phyloP scores from a whole-genome alignment of 2,329 filamentous ascomycete genomes.

The Grosmannia serpens region DNA sequence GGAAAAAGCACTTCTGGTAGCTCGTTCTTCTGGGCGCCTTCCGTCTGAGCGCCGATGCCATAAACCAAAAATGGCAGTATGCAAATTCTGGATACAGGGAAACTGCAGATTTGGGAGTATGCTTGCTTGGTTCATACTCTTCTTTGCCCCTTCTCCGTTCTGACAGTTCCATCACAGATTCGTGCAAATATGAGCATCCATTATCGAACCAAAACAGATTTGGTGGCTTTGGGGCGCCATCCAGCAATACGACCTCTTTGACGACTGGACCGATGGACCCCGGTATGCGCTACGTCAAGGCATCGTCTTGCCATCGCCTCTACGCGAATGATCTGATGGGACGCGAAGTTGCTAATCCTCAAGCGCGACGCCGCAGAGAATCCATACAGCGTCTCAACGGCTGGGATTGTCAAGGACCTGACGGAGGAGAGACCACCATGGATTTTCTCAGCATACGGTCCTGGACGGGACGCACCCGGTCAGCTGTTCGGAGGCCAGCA shows the following conservation, averaged over 20 bases:
- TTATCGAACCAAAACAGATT: conserved; percentile 42
- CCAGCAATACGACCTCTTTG: background rate
- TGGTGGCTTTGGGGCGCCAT: conserved; percentile 20
- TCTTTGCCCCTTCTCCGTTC: background rate
- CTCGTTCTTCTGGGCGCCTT: background rate
- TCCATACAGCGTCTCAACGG: conserved; percentile 42
- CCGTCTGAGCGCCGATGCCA: background rate
- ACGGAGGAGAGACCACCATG: conserved; percentile 64
- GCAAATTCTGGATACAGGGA: conserved; percentile 38
- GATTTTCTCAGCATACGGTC: conserved; percentile 79
- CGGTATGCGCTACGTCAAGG: background rate
- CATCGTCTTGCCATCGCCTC: background rate
- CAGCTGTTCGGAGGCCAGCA: conserved; percentile 73
- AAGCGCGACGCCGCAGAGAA: conserved; percentile 10
- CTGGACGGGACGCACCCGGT: conserved; percentile 61
- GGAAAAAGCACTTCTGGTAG: background rate
- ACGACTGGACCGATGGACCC: background rate
- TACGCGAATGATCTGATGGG: background rate
- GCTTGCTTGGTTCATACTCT: background rate
- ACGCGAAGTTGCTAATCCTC: background rate
- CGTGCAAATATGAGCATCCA: conserved; percentile 44
- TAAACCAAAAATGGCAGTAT: conserved; percentile 20
- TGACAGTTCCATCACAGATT: conserved; percentile 23
- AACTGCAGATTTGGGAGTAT: conserved; percentile 40
- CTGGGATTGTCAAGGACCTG: conserved; percentile 55